Evolutionary conservation across 2,329 filamentous ascomycete species (phyloP), one percentile per base, ranked within the genome.

Genomic region (Colletotrichum gigasporum): DNA sequence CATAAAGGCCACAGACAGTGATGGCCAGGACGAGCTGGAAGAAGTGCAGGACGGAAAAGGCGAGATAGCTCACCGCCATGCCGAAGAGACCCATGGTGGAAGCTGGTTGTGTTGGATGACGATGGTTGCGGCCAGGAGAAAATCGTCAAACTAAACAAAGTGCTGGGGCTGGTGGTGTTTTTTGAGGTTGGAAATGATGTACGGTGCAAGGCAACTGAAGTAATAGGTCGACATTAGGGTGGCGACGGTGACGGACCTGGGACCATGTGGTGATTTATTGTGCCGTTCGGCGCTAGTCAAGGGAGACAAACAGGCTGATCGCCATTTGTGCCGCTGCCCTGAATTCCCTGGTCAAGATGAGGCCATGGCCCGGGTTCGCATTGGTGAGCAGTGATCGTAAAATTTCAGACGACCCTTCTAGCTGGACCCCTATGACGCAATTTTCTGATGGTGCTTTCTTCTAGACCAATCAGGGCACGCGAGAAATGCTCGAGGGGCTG

Each of bases 1-100:
- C 91, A 69, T 96, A 97, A 18, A 97, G 86, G 1, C 91, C 94
- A 68, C 90, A 89, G 57, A 96, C 91, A 1, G 91, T 86, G 61
- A 97, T 78, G 12, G 89, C 92, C 68, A 96, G 83, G 61, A 91
- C 84, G 72, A 97, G 90, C 72, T 95, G 92, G 65, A 90, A 78
- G 75, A 94, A 83, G 74, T 94, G 91, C n/a, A 94, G 78, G 68
- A 84, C 68, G 22, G 83, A 79, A 72, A 91, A 90, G 69, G 82
- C 72, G 69, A 89, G 69, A 68, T 86, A 87, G 75, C 81, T 79
- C 71, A 76, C 56, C 18, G 80, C 72, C 54, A 83, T 74, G 64
- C 78, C 80, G 51, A 81, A 72, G 63, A 83, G 56, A 48, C 80
- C 81, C 83, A 85, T 85, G 18, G 67, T 75, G 69, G 32, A 18